Evolutionary conservation across 2,329 filamentous ascomycete genomes (phyloP), one percentile per base, ranked within the genome.

Genomic region (Sporothrix mexicana): DNA sequence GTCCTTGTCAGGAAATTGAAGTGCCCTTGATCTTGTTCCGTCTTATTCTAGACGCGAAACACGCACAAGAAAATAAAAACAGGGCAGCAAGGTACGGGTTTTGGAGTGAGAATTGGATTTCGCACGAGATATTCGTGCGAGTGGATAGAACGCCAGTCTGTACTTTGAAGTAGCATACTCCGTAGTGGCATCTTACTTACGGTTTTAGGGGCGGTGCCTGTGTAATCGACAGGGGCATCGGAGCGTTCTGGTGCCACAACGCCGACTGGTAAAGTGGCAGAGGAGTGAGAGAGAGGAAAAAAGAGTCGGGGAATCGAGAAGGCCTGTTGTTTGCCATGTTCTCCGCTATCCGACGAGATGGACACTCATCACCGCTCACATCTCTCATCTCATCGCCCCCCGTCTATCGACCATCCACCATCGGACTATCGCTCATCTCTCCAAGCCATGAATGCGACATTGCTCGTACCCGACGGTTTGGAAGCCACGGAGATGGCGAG

Each of bases 181-280:
- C 51, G 23, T 12, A 61, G 30, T 61, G n/a, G 57, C 57, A 41
- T 61, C 57, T 36, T 17, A 36, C 57, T 59, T 17, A 36, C 23
- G 55, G 30, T 30, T 64, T 64, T 20, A 20, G n/a, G 41, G 41
- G 57, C 23, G 61, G 62, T 49, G 62, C 64, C 57, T 43, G 57
- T 62, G 57, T 17, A 66, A 69, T 69, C 51, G 51, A 45, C 67
- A 43, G 67, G 51, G 67, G 67, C 49, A 25, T 57, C 67, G 51
- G 67, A 57, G 30, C 36, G 67, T 69, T 69, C 64, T 45, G 51
- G 17, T 20, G 45, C 53, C 41, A 47, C 61, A 66, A 53, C 64
- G 45, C 64, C 45, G 64, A 36, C 45, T 36, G 30, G 30, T 36
- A 36, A 36, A 36, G 30, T 36, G 30, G 30, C 30, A 36, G 10